phyloP scores from a whole-genome alignment of 257 asterid genomes.

The Salvia hispanica region DNA sequence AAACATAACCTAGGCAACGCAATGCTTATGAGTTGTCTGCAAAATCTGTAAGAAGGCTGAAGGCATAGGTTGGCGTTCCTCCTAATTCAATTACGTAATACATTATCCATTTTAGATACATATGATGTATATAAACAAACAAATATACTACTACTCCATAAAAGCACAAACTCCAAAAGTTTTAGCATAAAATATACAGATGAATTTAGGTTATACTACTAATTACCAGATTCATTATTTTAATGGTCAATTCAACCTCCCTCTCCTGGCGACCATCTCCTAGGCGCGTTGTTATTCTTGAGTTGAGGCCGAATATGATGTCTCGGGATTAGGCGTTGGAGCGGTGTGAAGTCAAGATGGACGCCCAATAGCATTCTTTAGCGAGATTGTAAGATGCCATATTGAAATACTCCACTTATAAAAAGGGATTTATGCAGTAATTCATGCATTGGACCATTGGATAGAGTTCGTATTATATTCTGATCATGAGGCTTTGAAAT shows the following conservation, averaged over 20 bases:
- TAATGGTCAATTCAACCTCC: constrained; percentile 93
- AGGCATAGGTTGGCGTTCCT: constrained; percentile 87
- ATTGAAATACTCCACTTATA: not conserved
- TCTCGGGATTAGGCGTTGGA: too few relatives aligned
- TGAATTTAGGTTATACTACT: not conserved
- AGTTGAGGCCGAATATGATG: too few relatives aligned
- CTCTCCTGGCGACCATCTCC: constrained; percentile 96
- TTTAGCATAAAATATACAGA: not conserved
- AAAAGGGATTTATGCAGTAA: not conserved
- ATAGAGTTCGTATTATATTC: not conserved
- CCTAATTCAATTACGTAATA: constrained; percentile 87
- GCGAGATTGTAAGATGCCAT: not conserved
- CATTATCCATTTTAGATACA: constrained; percentile 26
- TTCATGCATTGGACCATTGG: not conserved
- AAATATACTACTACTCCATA: not conserved
- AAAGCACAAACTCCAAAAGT: not conserved
- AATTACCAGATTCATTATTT: constrained; percentile 73
- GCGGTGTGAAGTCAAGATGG: not conserved
- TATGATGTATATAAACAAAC: not conserved
- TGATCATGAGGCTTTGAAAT: not conserved
- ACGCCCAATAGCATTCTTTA: not conserved
- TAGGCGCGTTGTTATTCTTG: constrained; percentile 82
- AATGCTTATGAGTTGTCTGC: constrained; percentile 92
- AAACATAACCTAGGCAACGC: constrained; percentile 57
- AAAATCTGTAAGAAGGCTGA: constrained; percentile 85